Conservation (phyloP, 441 rosid genomes). For the Omphalea diandra region DNA sequence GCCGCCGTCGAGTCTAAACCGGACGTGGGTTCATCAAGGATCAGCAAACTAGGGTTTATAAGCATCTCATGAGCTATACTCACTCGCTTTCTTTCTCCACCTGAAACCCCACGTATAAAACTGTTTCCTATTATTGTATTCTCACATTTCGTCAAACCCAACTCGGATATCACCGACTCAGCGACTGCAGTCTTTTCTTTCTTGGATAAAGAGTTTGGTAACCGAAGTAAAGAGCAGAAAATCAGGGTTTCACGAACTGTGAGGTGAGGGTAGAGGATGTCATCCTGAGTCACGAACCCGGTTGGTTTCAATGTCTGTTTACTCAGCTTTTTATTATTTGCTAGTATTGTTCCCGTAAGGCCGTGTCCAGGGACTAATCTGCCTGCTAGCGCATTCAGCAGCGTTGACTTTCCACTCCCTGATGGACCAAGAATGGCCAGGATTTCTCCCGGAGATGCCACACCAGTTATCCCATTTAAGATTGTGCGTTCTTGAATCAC, state of each 20-base stretch:
- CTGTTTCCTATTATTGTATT: slow-evolving; percentile 84
- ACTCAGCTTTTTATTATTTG: slow-evolving; percentile 46
- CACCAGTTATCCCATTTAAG: slow-evolving; percentile 71
- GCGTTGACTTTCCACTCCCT: slow-evolving; percentile 88
- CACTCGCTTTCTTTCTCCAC: slow-evolving; percentile 89
- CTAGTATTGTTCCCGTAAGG: slow-evolving; percentile 63
- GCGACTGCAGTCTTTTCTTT: slow-evolving; percentile 55
- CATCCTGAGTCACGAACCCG: slow-evolving; percentile 91
- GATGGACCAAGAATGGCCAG: slow-evolving; percentile 92
- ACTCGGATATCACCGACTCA: slow-evolving; percentile 65
- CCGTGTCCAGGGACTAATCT: slow-evolving; percentile 52
- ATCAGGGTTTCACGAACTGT: slow-evolving; percentile 88
- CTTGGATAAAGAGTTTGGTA: slow-evolving; percentile 44
- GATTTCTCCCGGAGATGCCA: slow-evolving; percentile 85
- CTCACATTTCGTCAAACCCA: slow-evolving; percentile 69
- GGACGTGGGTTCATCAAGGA: slow-evolving; percentile 91
- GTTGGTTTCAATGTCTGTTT: slow-evolving; percentile 55
- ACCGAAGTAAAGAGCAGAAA: slow-evolving; percentile 74
- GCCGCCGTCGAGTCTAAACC: slow-evolving; percentile 94
- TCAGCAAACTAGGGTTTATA: slow-evolving; percentile 73
- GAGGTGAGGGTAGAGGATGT: slow-evolving; percentile 86
- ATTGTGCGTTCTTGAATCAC: slow-evolving; percentile 49
- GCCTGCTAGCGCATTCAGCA: slow-evolving; percentile 74
- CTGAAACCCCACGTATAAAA: slow-evolving; percentile 78
- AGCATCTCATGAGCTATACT: slow-evolving; percentile 89